Evolutionary conservation across 441 rosid genomes (phyloP).

Genomic region (Bocquillonia castaneifolia): DNA sequence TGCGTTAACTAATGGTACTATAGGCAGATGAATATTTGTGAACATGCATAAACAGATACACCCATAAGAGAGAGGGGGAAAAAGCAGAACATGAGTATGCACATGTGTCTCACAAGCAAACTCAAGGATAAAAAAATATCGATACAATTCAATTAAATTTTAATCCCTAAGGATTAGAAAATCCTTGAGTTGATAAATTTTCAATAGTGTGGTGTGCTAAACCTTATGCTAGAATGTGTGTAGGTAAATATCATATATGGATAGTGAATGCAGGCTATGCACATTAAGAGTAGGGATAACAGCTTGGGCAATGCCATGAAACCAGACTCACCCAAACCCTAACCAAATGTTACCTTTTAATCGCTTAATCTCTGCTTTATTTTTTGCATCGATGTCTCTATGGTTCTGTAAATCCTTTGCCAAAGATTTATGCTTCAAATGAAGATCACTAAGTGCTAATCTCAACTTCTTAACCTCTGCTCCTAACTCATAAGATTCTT

Average conservation of each 20-base stretch:
- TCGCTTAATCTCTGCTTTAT: constrained; percentile 58
- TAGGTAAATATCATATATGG: no score
- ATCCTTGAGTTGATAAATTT: no score
- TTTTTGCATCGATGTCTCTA: constrained; percentile 61
- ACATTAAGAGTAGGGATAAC: neutral
- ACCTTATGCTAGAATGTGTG: neutral
- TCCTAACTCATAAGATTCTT: constrained; percentile 45
- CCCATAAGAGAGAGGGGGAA: neutral
- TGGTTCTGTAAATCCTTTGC: constrained; percentile 56
- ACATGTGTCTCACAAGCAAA: no score
- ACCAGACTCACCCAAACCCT: constrained; percentile 1
- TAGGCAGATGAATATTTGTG: no score
- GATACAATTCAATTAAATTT: no score
- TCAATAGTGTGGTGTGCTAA: no score
- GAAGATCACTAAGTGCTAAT: constrained; percentile 54
- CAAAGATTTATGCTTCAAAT: constrained; percentile 59
- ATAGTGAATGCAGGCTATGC: neutral
- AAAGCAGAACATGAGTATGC: no score
- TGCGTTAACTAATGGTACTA: no score
- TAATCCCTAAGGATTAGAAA: no score
- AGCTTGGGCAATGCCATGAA: neutral
- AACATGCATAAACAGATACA: neutral
- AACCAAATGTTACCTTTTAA: constrained; percentile 55
- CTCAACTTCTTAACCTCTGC: constrained; percentile 63
- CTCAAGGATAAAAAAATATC: no score